Base-by-base conservation (phyloP, 495 filamentous ascomycete species). In the Paragyromitra xinjiangensis region DNA sequence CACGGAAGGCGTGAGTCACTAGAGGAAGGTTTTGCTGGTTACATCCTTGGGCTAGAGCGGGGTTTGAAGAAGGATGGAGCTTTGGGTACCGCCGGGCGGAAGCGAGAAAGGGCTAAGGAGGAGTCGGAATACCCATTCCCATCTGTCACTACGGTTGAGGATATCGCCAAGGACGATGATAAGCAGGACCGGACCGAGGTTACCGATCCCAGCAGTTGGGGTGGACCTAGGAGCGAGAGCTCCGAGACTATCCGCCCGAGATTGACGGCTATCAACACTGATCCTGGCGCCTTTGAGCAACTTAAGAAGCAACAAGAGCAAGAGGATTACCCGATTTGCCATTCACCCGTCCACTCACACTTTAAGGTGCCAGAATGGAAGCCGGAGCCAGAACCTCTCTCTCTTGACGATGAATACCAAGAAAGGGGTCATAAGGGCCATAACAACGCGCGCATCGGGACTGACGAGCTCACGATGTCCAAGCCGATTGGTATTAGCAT, bases 291-390 rank as follows among this genome's bases (percentile, higher is more conserved):
- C 6, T 79, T 80, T 16, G 69, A 48, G 44, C 71, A 77, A 24
- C 62, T 61, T 37, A 75, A 74, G 44, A 40, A 62, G 45, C 63
- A 58, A 24, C 50, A 65, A 22, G 69, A 76, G 16, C 19, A 58
- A 29, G 79, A 81, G 29, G 74, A 82, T 24, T 82, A 82, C 73
- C 81, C 81, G 40, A 82, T 82, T 77, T 82, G 81, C 44, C 72
- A 74, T 39, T 82, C 81, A 29, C 81, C 81, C 4, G 65, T 71
- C 11, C 73, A 74, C 59, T 80, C 71, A n/a, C 73, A 64, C 59
- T 82, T 82, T 61, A 66, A 73, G 42, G 74, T 79, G 37, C 74
- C 74, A 34, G 67, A 39, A 64, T 64, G 59, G 68, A 39, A 78
- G 19, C 67, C 75, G 11, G 77, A 79, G 24, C 71, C 71, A n/a